Base-by-base conservation (phyloP, 306 rosid species). In the Bauhinia variegata region DNA sequence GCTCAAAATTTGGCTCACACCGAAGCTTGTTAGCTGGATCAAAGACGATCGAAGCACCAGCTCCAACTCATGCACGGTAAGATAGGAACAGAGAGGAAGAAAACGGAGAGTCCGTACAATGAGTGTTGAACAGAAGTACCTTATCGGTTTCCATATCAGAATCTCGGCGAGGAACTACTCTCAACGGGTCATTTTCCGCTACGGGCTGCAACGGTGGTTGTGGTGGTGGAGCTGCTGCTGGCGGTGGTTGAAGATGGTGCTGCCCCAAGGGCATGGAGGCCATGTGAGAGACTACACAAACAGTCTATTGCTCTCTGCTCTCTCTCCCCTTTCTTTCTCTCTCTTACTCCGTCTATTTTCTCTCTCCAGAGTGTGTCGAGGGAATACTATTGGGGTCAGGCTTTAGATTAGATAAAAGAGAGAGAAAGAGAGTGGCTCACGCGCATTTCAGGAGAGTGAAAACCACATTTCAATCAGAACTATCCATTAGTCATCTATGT, bases 211-310 rank as follows among this genome's bases (percentile, higher is more conserved):
- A 48, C 41, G 78, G 80, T 59, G 72, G 80, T 65, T 65, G 75
- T 33, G 74, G 78, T 11, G 66, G 80, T 19, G 42, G 71, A 59
- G 75, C 67, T 54, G 65, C 55, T 36, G 55, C 68, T 44, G 77
- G 83, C 76, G 77, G 85, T 54, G 75, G 86, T 60, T 75, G 79
- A 36, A 67, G 88, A 64, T 78, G 82, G 77, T 81, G 74, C 67
- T 85, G 91, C 86, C 89, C 89, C 82, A 86, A 59, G 81, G 85
- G 86, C 75, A 84, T 52, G 80, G 95, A 77, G 58, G 88, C 87
- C 92, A 87, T 89, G 84, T 79, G 77, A 82, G 79, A 55, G 42
- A 58, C 54, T 63, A 36, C 60, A 38, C 71, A 78, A 32, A 31
- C 53, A 4, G 74, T 7, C 48, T 8, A 38, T 42, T 56, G 63